Evolutionary conservation across 225 moss, liverwort and hornwort genomes (phyloP).

Genomic region (Straminergon stramineum): DNA sequence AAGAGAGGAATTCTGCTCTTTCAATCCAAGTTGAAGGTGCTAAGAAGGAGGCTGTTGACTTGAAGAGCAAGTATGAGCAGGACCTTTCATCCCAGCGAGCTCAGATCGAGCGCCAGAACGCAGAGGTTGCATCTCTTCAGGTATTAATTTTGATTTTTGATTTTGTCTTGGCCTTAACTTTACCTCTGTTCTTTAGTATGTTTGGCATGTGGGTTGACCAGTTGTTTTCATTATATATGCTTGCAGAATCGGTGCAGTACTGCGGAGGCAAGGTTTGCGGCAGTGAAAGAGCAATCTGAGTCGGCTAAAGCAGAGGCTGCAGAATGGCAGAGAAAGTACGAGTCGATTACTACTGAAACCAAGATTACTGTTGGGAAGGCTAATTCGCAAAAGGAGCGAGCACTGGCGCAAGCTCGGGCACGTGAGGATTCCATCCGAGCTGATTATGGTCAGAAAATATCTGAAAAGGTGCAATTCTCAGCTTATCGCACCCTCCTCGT

Average conservation of each 20-base stretch:
- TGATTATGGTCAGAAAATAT: slow-evolving; percentile 46
- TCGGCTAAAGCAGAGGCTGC: slow-evolving; percentile 76
- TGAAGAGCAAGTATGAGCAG: slow-evolving; percentile 64
- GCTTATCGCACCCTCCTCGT: not conserved
- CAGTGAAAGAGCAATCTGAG: slow-evolving; percentile 70
- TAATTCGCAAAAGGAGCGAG: slow-evolving; percentile 55
- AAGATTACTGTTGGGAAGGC: slow-evolving; percentile 62
- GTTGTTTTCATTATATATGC: not conserved
- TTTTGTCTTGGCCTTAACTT: not conserved
- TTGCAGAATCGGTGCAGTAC: slow-evolving; percentile 69
- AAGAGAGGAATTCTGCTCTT: slow-evolving; percentile 40
- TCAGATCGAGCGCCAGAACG: slow-evolving; percentile 37
- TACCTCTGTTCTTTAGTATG: not conserved
- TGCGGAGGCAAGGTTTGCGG: slow-evolving; percentile 87
- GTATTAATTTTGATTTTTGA: not conserved
- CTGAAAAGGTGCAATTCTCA: slow-evolving; percentile 47
- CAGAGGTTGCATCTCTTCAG: slow-evolving; percentile 62
- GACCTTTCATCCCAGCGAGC: slow-evolving; percentile 18
- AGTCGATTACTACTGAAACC: slow-evolving; percentile 42
- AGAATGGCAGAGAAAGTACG: slow-evolving; percentile 84
- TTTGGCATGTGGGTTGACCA: not conserved
- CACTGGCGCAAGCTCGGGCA: slow-evolving; percentile 59
- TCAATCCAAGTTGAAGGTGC: slow-evolving; percentile 43
- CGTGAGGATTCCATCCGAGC: slow-evolving; percentile 78
- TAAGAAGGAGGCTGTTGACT: slow-evolving; percentile 44